phyloP scores from a whole-genome alignment of 2,329 filamentous ascomycete genomes.

The Colletotrichum tamarilloi region DNA sequence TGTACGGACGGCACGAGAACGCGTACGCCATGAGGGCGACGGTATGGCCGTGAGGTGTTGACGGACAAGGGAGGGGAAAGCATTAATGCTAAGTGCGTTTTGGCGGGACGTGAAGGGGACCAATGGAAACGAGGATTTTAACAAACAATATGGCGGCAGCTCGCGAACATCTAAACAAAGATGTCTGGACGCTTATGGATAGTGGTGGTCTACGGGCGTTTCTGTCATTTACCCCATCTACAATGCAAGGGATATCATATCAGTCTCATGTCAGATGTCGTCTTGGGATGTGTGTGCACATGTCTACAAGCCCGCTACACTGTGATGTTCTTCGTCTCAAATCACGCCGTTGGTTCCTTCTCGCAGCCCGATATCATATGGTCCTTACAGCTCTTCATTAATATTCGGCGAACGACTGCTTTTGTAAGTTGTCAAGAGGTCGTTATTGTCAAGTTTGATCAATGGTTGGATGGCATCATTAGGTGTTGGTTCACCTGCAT shows the following conservation, averaged over 20 bases:
- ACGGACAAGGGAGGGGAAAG: background rate
- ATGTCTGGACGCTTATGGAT: constrained; percentile 25
- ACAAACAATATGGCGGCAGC: background rate
- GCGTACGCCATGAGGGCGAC: constrained; percentile 41
- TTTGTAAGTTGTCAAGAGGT: no score
- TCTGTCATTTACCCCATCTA: constrained; percentile 21
- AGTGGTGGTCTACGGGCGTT: background rate
- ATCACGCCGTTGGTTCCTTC: background rate
- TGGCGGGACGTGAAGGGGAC: no score
- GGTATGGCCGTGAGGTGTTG: constrained; percentile 29
- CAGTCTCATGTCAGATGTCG: constrained; percentile 25
- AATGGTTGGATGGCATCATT: no score
- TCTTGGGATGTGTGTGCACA: background rate
- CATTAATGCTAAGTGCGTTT: background rate
- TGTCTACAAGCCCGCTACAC: background rate
- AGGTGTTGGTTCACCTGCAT: no score
- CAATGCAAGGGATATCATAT: constrained; percentile 31
- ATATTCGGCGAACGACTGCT: no score
- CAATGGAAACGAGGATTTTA: background rate
- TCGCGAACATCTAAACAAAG: background rate
- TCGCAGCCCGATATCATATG: background rate
- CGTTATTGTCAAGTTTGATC: no score
- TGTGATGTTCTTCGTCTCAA: no score
- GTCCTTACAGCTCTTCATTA: background rate
- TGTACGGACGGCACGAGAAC: constrained; percentile 44